Conservation (phyloP, 2,329 filamentous ascomycete species). For the Sarocladium oryzae region DNA sequence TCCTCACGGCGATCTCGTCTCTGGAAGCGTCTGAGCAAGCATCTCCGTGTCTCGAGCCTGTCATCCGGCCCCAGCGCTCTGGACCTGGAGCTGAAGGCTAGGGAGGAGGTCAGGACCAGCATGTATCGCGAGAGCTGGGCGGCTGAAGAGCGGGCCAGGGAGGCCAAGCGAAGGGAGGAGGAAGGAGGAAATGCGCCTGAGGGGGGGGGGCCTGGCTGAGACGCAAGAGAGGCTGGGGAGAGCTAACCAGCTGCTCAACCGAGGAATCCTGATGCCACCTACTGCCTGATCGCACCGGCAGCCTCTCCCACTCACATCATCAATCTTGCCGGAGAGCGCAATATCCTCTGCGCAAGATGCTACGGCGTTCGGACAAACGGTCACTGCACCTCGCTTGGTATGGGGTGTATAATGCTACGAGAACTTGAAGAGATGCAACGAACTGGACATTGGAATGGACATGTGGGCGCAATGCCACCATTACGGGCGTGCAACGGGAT, state of each 20-base stretch:
- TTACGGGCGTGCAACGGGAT: too few species aligned
- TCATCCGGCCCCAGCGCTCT: neutral
- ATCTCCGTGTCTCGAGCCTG: constrained; percentile 17
- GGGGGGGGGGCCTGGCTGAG: constrained; percentile 25
- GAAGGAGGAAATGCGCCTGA: constrained; percentile 20
- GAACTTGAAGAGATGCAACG: too few species aligned
- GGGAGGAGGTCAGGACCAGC: constrained; percentile 21
- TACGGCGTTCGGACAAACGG: too few species aligned
- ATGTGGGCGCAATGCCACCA: too few species aligned
- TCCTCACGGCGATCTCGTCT: constrained; percentile 11
- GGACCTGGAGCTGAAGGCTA: constrained; percentile 7
- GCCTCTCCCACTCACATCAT: neutral
- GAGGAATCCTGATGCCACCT: constrained; percentile 13
- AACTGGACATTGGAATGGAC: too few species aligned
- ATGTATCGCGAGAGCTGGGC: constrained; percentile 26
- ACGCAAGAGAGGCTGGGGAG: constrained; percentile 33
- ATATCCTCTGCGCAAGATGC: too few species aligned
- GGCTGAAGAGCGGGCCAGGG: constrained; percentile 14
- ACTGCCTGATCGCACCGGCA: neutral
- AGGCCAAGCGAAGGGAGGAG: constrained; percentile 16
- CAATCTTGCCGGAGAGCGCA: too few species aligned
- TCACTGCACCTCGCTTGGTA: too few species aligned
- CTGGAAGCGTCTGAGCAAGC: constrained; percentile 23
- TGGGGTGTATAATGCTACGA: too few species aligned
- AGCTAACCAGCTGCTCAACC: constrained; percentile 31